Evolutionary conservation across 768 basidiomycete species (phyloP), one percentile per base, ranked within the genome.

Genomic region (Tubosaeta brunneosetosa): DNA sequence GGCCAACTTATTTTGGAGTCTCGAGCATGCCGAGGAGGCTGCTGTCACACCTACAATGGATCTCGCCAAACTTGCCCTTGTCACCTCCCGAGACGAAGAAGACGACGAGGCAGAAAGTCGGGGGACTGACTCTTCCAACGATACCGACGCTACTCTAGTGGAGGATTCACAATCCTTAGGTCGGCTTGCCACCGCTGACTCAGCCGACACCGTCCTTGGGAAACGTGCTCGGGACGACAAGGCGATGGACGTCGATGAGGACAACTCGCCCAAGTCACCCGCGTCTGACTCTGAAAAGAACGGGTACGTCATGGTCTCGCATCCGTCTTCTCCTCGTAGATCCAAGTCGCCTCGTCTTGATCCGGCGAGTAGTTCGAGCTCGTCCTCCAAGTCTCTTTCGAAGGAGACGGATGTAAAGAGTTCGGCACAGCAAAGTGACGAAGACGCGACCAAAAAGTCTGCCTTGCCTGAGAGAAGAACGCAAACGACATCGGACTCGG

Each of bases 11-110:
- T 97, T 94, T 72, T 80, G 76, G 66, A 75, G 86, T 48, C 77
- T 97, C 34, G 86, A 91, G 59, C 81, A 79, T 56, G 77, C 79
- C 50, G 78, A 84, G 42, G 67, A 73, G 2, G 70, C 83, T 6
- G 78, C 91, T 13, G 83, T 97, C 16, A 91, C 90, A 0, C 93
- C 93, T 0, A 85, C 84, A 3, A 72, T 91, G 42, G 91, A 95
- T 60, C 77, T 97, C 17, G 93, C 93, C 7, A 93, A 97, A 64
- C 80, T 95, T 19, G 94, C 93, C 0, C 79, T 97, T 17, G 86
- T 94, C 32, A 93, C 93, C 6, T 88, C 89, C 3, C 83, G 90
- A 62, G 92, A 94, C 55, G 93, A 94, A 66, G 88, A 91, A 67
- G 89, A 91, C 55, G 89, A 88, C 55, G 87, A 88, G 56, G 77